These are phyloP conservation scores for Westerdykella aurantiaca DNA, from an alignment of 2,329 filamentous ascomycete species.

Conservation along the genomic window DNA sequence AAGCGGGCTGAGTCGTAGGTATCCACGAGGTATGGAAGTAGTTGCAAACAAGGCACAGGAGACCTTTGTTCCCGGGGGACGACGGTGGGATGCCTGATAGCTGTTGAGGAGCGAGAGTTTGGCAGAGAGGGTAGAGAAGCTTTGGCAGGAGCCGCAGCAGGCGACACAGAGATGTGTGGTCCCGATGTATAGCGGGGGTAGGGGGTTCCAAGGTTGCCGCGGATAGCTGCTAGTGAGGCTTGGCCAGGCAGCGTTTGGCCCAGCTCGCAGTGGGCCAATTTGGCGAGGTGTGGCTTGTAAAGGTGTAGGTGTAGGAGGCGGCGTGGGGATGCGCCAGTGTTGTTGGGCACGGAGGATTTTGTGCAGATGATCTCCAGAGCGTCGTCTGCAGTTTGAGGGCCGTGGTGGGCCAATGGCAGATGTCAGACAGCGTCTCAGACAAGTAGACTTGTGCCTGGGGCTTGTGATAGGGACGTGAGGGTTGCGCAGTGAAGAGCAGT, in stretches of 20 bases:
- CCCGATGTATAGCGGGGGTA: not conserved
- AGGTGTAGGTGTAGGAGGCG: constrained; percentile 11
- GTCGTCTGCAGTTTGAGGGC: constrained; percentile 16
- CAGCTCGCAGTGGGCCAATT: constrained; percentile 1
- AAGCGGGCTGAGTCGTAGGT: constrained; percentile 5
- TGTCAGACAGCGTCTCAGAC: constrained; percentile 34
- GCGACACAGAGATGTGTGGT: constrained; percentile 23
- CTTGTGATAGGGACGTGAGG: constrained; percentile 31
- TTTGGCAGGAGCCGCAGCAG: constrained; percentile 33
- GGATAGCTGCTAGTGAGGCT: not conserved
- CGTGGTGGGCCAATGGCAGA: constrained; percentile 29
- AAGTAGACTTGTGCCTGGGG: constrained; percentile 26
- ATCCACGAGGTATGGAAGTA: constrained; percentile 15
- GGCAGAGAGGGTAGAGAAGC: constrained; percentile 8
- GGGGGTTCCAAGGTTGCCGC: not conserved
- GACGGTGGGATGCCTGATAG: not conserved
- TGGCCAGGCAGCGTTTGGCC: constrained; percentile 4
- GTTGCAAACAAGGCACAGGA: not conserved
- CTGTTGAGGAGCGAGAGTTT: not conserved
- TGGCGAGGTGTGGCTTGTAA: constrained; percentile 11
- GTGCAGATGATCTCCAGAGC: constrained; percentile 49
- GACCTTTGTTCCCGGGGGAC: not conserved
- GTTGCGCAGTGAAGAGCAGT: constrained; percentile 7
- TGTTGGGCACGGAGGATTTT: constrained; percentile 41
- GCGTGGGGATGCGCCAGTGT: constrained; percentile 8